phyloP scores from a whole-genome alignment of 768 basidiomycete genomes.

The Erythrobasidium yunnanense region DNA sequence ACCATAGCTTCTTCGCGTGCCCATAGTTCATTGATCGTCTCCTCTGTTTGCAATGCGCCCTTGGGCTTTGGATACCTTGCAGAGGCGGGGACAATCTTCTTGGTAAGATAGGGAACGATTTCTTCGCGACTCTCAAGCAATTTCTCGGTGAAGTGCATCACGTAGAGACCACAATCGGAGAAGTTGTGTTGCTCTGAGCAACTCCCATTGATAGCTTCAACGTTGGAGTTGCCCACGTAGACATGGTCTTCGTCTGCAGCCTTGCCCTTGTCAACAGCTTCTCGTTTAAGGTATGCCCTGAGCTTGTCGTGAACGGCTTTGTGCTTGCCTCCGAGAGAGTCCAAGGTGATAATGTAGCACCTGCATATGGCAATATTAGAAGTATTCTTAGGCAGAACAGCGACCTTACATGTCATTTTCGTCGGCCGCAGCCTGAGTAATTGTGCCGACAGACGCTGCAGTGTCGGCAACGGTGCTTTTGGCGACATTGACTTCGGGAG shows the following conservation, averaged over 20 bases:
- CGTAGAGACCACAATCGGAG: constrained; percentile 84
- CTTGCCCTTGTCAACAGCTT: constrained; percentile 63
- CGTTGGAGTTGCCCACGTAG: constrained; percentile 41
- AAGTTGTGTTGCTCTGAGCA: constrained; percentile 70
- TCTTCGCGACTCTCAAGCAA: constrained; percentile 57
- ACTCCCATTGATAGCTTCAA: constrained; percentile 43
- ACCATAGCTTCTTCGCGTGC: not conserved
- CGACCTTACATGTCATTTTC: not conserved
- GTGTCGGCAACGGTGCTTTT: too few species aligned
- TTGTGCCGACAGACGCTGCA: too few species aligned
- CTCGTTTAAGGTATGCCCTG: constrained; percentile 56
- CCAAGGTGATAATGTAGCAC: constrained; percentile 74
- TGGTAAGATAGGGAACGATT: not conserved
- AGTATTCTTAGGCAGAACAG: not conserved
- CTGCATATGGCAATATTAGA: constrained; percentile 43
- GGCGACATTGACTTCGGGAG: too few species aligned
- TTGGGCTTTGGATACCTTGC: too few species aligned
- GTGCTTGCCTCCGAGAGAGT: constrained; percentile 73
- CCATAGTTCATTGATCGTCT: not conserved
- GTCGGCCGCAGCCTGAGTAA: not conserved
- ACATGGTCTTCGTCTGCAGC: constrained; percentile 29
- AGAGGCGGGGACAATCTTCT: too few species aligned
- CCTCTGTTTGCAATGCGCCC: too few species aligned
- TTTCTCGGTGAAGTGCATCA: constrained; percentile 71
- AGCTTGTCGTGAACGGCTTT: constrained; percentile 55